These are phyloP conservation scores for Thymus mandschuricus DNA, from an alignment of 257 asterid species.

Conservation along the genomic window DNA sequence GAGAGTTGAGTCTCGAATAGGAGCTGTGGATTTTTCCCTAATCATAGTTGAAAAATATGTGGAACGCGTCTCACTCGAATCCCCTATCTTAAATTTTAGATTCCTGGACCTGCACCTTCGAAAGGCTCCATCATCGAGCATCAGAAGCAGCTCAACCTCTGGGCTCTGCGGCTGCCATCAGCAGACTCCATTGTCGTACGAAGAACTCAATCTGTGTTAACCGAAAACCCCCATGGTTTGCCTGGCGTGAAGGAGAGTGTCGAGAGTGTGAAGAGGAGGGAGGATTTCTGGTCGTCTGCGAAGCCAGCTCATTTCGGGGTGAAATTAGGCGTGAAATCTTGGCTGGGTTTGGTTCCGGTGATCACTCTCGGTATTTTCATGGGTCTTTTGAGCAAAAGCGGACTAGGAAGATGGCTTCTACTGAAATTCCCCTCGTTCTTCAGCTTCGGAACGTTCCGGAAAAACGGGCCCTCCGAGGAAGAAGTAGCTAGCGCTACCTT, in stretches of 20 bases:
- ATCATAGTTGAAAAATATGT: background rate
- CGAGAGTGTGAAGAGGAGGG: constrained; percentile 53
- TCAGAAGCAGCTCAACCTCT: constrained; percentile 64
- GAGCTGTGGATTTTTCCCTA: background rate
- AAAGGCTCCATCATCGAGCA: constrained; percentile 64
- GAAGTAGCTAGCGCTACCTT: constrained; percentile 77
- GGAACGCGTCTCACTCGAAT: background rate
- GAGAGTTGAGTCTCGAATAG: background rate
- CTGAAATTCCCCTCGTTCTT: constrained; percentile 64
- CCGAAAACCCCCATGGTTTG: constrained; percentile 66
- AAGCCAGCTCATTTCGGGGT: constrained; percentile 86
- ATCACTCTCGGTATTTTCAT: constrained; percentile 60
- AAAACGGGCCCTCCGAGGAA: constrained; percentile 85
- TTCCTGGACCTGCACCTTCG: constrained; percentile 76
- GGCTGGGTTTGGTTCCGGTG: constrained; percentile 53
- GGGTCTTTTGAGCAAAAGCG: constrained; percentile 51
- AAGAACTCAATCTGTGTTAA: constrained; percentile 58
- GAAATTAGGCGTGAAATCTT: constrained; percentile 62
- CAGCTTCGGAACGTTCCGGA: constrained; percentile 67
- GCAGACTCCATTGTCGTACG: constrained; percentile 82
- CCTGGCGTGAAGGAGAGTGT: constrained; percentile 63
- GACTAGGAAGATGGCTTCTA: constrained; percentile 72
- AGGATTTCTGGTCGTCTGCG: constrained; percentile 69
- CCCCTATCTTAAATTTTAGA: constrained; percentile 40
- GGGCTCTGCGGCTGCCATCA: constrained; percentile 84